Conservation (phyloP, 495 filamentous ascomycete genomes). For the Aspergillus haitiensis region DNA sequence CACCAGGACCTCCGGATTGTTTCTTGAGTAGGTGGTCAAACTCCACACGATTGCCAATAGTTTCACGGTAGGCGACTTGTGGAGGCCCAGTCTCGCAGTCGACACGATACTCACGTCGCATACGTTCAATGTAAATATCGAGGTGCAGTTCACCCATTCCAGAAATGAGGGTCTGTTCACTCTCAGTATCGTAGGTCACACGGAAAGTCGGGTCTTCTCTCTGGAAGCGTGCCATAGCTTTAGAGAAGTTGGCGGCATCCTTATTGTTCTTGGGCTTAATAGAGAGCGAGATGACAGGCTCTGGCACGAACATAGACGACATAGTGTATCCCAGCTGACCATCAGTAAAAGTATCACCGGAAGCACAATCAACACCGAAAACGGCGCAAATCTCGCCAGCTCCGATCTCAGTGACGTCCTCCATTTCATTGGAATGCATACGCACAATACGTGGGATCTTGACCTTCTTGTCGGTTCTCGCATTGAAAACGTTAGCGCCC, state of each 20-base stretch:
- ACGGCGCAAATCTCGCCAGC: slow-evolving; percentile 98
- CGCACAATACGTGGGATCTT: slow-evolving; percentile 96
- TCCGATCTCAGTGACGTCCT: slow-evolving; percentile 86
- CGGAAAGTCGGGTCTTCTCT: slow-evolving; percentile 98
- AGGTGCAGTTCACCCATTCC: slow-evolving; percentile 99
- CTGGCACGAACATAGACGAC: slow-evolving; percentile 98
- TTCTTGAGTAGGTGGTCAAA: slow-evolving; percentile 97
- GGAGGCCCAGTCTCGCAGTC: slow-evolving; percentile 95
- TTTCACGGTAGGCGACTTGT: slow-evolving; percentile 97
- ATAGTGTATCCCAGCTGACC: slow-evolving; percentile 90
- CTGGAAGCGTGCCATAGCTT: slow-evolving; percentile 99
- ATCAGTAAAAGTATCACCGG: slow-evolving; percentile 97
- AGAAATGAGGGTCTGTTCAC: slow-evolving; percentile 92
- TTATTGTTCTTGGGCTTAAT: slow-evolving; percentile 96
- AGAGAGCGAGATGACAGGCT: slow-evolving; percentile 95
- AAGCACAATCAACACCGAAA: slow-evolving; percentile 97
- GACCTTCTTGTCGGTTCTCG: slow-evolving; percentile 90
- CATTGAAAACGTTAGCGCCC: slow-evolving; percentile 88
- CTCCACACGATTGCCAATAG: slow-evolving; percentile 69
- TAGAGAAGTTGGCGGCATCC: slow-evolving; percentile 92
- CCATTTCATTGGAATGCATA: slow-evolving; percentile 99
- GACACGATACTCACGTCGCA: slow-evolving; percentile 95
- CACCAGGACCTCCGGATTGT: slow-evolving; percentile 94
- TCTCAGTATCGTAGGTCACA: slow-evolving; percentile 86
- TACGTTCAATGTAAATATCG: slow-evolving; percentile 96